Percentiles rank a stretch among this genome's conserved stretches.
Evolutionary conservation across 768 basidiomycete genomes (phyloP).

Genomic region (Podaxis rugospora): DNA sequence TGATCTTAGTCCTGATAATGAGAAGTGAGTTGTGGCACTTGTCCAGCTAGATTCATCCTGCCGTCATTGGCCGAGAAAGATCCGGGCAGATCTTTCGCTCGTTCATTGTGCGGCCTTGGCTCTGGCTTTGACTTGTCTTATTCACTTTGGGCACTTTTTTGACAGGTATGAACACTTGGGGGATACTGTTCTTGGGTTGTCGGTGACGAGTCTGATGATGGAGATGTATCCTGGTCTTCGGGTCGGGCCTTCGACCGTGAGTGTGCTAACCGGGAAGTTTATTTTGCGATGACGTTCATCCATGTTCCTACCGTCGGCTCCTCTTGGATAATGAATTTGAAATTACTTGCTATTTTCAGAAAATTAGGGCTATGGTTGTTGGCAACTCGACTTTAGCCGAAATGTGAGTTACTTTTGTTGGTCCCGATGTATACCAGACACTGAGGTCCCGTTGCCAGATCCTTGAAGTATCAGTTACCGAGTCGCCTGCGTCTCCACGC

Average conservation of each 20-base stretch:
- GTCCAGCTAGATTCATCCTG: background rate
- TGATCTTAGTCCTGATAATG: slow-evolving; percentile 79
- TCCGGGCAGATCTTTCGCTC: background rate
- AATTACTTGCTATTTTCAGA: slow-evolving; percentile 36
- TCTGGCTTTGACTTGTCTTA: background rate
- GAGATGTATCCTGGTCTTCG: slow-evolving; percentile 64
- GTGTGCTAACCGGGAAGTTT: slow-evolving; percentile 16
- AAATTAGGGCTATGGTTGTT: slow-evolving; percentile 74
- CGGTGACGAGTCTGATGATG: slow-evolving; percentile 60
- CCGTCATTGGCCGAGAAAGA: slow-evolving; percentile 1
- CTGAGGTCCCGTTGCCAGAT: slow-evolving; percentile 32
- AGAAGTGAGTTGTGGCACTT: slow-evolving; percentile 45
- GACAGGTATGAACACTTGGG: slow-evolving; percentile 72
- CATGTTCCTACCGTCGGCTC: background rate
- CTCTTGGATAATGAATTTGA: slow-evolving; percentile 9
- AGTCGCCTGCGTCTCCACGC: slow-evolving; percentile 60
- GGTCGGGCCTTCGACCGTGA: slow-evolving; percentile 75
- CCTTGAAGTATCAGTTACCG: slow-evolving; percentile 60
- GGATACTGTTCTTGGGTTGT: slow-evolving; percentile 65
- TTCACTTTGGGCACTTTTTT: slow-evolving; percentile 3
- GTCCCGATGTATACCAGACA: slow-evolving; percentile 7
- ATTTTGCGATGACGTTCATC: background rate
- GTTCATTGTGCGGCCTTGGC: background rate
- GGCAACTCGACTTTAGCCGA: slow-evolving; percentile 70
- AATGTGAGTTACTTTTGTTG: slow-evolving; percentile 39